Evolutionary conservation across 768 basidiomycete species (phyloP).

Genomic region (Tylopilus intermedius): DNA sequence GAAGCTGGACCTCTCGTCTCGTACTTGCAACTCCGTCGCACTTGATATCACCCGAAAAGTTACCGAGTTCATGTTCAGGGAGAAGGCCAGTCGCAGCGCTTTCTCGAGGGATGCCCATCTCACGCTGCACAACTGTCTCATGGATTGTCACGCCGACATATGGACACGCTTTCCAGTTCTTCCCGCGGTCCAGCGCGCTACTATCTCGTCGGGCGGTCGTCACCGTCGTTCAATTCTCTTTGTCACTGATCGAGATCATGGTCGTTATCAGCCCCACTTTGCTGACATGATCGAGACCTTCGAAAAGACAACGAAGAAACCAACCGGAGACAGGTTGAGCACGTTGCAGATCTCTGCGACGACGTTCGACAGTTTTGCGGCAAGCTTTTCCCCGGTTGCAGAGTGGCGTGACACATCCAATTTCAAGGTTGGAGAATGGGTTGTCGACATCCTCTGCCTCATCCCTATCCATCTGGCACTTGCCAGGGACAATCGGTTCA

Average conservation of each 20-base stretch:
- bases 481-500: constrained; percentile 54
- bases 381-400: background rate
- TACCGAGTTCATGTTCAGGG: constrained; percentile 55
- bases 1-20: constrained; percentile 32
- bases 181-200: constrained; percentile 44
- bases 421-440: constrained; percentile 54
- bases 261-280: constrained; percentile 40
- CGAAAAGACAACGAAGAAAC: constrained; percentile 48
- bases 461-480: constrained; percentile 64
- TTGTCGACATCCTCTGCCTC: constrained; percentile 55
- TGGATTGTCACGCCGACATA: constrained; percentile 52
- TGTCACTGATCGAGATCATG: constrained; percentile 35
- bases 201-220: constrained; percentile 33
- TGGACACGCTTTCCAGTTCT: constrained; percentile 60
- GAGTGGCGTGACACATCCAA: constrained; percentile 30
- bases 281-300: constrained; percentile 41
- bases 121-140: constrained; percentile 43
- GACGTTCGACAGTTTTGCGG: constrained; percentile 24
- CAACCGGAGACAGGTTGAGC: constrained; percentile 41
- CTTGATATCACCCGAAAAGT: constrained; percentile 52
- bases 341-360: constrained; percentile 31
- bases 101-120: constrained; percentile 13
- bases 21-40: constrained; percentile 38
- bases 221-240: constrained; percentile 37
- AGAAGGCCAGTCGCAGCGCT: constrained; percentile 31